Evolutionary conservation across 164 flowering plant genomes (phyloP), one percentile per base, ranked within the genome.

Genomic region (Tetracentron sinense): DNA sequence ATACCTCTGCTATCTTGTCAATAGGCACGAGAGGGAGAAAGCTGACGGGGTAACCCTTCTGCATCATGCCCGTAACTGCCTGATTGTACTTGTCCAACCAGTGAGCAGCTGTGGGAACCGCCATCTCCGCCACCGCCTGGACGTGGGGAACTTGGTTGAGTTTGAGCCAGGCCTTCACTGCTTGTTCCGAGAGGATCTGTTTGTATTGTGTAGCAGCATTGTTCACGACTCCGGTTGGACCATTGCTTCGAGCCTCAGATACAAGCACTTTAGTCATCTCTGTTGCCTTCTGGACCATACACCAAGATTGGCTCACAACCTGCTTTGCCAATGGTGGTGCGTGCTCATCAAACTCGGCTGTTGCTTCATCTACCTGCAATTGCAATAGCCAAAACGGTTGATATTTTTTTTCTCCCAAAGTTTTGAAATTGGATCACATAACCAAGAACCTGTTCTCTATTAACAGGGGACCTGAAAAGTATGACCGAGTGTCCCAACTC

Each of bases 71-170:
- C 38, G 4, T 8, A 33, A 33, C 38, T 15, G 60, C 5, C 7
- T 64, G 35, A 67, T 90, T 87, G 74, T 85, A 90, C 74, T 81
- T 81, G 29, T 75, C 75, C 1, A 81, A 80, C 76, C 67, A 80
- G 44, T 68, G 65, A 0, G 81, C 78, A 25, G 75, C 83, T 0
- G 77, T 66, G 0, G 90, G 90, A 56, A 80, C 68, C 7, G 74
- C 79, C 60, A 73, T 33, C 42, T 77, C 38, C 8, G 8, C 38
- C 38, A 33, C 38, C 4, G 38, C 4, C 4, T 33, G 88, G 62
- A 85, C 28, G 12, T 75, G 42, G 0, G 79, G 60, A 28, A 64
- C 17, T 55, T 66, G 58, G 48, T 79, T 72, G 23, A 78, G 79
- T 30, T 28, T 63, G 47, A 58, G 30, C 78, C 80, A 85, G 16